phyloP scores from a whole-genome alignment of 768 basidiomycete species.

The Amanita thiersii region DNA sequence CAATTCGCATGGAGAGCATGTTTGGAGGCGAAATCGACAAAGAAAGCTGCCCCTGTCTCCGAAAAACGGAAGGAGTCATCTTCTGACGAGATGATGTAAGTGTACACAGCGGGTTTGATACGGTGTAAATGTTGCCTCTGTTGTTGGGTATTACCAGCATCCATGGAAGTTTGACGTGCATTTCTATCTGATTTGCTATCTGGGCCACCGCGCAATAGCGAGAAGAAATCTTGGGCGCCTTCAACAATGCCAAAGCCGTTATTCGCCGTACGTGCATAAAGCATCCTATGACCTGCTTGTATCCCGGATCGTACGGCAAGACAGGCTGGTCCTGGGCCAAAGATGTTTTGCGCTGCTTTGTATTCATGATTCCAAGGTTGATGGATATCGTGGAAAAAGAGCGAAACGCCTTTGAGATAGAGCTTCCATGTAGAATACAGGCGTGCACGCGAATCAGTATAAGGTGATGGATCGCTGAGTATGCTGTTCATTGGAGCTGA shows the following conservation, averaged over 20 bases:
- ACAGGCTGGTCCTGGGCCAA: conserved; percentile 51
- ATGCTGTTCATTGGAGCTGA: too few relatives aligned
- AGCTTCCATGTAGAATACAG: conserved; percentile 80
- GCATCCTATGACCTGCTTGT: conserved; percentile 63
- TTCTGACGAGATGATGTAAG: conserved; percentile 71
- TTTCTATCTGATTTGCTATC: conserved; percentile 8
- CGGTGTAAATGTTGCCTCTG: too few relatives aligned
- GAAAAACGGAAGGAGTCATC: conserved; percentile 78
- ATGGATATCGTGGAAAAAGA: conserved; percentile 48
- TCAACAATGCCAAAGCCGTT: conserved; percentile 59
- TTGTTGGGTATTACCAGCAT: too few relatives aligned
- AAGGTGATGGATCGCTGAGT: too few relatives aligned
- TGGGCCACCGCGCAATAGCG: conserved; percentile 43
- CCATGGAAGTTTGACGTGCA: conserved; percentile 8
- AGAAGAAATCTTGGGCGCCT: conserved; percentile 34
- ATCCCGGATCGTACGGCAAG: conserved; percentile 62
- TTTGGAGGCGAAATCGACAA: conserved; percentile 81
- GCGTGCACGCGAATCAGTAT: too few relatives aligned
- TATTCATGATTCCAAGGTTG: conserved; percentile 66
- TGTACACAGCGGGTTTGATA: conserved; percentile 78
- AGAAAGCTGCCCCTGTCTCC: conserved; percentile 82
- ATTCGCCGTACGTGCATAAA: conserved; percentile 59
- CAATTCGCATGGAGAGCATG: conserved; percentile 82
- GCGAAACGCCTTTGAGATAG: conserved; percentile 50
- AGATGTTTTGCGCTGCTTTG: conserved; percentile 66